A percentile compares a stretch with the other conserved stretches of the same genome.
Evolutionary conservation across 805 yeast species (phyloP).

Genomic region (Cyberlindnera misumaiensis): DNA sequence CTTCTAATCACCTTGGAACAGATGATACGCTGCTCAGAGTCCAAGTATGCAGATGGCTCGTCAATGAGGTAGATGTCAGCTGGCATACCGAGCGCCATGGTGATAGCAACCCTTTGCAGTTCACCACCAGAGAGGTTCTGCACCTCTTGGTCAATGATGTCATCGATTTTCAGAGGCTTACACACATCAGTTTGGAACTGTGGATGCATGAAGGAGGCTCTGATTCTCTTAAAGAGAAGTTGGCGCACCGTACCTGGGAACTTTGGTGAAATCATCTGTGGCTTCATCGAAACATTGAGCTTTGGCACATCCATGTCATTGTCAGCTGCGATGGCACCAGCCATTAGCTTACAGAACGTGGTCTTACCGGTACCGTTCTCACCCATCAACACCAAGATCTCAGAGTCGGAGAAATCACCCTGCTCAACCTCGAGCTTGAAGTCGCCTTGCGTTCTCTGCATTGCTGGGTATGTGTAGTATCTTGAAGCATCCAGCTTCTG

Average conservation of each 20-base stretch:
- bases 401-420: conserved; percentile 94
- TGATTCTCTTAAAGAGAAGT: conserved; percentile 91
- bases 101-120: conserved; percentile 98
- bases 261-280: conserved; percentile 98
- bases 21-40: conserved; percentile 98
- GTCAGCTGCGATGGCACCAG: conserved; percentile 90
- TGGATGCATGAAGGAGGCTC: conserved; percentile 89
- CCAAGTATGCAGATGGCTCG: conserved; percentile 98
- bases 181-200: conserved; percentile 98
- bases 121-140: conserved; percentile 99
- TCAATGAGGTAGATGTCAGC: conserved; percentile 97
- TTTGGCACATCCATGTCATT: conserved; percentile 73
- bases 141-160: conserved; percentile 94
- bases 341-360: conserved; percentile 89
- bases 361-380: conserved; percentile 99
- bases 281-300: conserved; percentile 93
- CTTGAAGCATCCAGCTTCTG: conserved; percentile 72
- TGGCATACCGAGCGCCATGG: conserved; percentile 84
- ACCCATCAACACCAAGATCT: conserved; percentile 98
- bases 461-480: conserved; percentile 67
- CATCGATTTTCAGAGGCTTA: conserved; percentile 90
- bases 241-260: conserved; percentile 98
- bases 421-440: conserved; percentile 74
- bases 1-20: conserved; percentile 98
- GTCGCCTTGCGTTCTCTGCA: conserved; percentile 94